Conservation (phyloP, 176 grass and related monocot genomes). For the Musa itinerans region DNA sequence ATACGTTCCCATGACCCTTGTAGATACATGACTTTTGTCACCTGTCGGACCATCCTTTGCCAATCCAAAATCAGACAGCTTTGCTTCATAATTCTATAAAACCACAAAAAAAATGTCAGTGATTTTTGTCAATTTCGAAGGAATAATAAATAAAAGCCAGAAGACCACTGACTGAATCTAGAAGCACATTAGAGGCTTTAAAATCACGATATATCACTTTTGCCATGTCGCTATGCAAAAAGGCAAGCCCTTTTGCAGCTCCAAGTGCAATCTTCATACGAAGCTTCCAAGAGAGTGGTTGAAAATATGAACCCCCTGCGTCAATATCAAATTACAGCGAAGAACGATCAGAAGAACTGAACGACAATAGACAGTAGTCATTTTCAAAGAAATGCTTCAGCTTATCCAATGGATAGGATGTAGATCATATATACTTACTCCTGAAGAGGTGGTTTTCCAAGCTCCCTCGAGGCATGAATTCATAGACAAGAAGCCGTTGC, state of each 20-base stretch:
- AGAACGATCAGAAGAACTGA: conserved; percentile 7
- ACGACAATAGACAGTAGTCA: not conserved
- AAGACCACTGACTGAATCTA: conserved; percentile 48
- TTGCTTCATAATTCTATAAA: conserved; percentile 71
- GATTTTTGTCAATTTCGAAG: conserved; percentile 10
- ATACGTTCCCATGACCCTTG: conserved; percentile 85
- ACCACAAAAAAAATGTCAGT: not conserved
- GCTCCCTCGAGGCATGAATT: conserved; percentile 87
- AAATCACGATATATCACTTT: conserved; percentile 98
- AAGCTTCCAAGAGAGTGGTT: conserved; percentile 73
- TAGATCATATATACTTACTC: conserved; percentile 40
- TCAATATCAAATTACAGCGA: conserved; percentile 10
- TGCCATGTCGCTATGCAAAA: conserved; percentile 69
- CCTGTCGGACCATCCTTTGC: conserved; percentile 88
- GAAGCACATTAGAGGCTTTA: conserved; percentile 87
- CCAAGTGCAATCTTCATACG: conserved; percentile 71
- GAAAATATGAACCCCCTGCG: conserved; percentile 54
- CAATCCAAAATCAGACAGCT: conserved; percentile 89
- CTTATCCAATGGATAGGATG: not conserved
- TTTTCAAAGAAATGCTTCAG: conserved; percentile 13
- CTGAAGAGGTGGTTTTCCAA: conserved; percentile 98
- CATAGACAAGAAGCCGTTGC: conserved; percentile 81
- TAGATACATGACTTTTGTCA: conserved; percentile 92
- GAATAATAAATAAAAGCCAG: not conserved
- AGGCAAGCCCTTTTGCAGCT: conserved; percentile 81